A percentile compares a stretch with the other conserved stretches of the same genome.
These are phyloP conservation scores for Trichoderma arundinaceum DNA, from an alignment of 2,329 filamentous ascomycete genomes.

Conservation along the genomic window DNA sequence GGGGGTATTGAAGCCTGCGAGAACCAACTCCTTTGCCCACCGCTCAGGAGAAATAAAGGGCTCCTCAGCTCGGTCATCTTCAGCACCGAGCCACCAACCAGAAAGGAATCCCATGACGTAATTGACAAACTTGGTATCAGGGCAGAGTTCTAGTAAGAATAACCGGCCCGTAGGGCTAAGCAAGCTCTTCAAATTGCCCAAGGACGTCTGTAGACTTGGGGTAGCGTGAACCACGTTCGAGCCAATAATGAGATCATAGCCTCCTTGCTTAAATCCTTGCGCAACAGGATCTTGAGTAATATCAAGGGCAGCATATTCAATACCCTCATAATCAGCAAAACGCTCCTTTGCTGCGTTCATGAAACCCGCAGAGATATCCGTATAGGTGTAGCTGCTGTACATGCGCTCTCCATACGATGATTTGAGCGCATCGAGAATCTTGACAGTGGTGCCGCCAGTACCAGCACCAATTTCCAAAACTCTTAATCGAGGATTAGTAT, in stretches of 20 bases:
- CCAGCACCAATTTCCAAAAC: slow-evolving; percentile 52
- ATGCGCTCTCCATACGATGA: slow-evolving; percentile 32
- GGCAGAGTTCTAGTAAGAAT: slow-evolving; percentile 39
- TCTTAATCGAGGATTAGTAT: slow-evolving; percentile 29
- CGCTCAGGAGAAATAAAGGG: slow-evolving; percentile 38
- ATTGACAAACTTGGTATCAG: slow-evolving; percentile 33
- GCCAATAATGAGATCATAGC: slow-evolving; percentile 21
- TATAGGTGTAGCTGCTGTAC: slow-evolving; percentile 42
- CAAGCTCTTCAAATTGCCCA: slow-evolving; percentile 35
- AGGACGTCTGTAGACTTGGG: slow-evolving; percentile 36
- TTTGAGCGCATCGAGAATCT: slow-evolving; percentile 40
- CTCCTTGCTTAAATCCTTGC: slow-evolving; percentile 1
- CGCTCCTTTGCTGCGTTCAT: slow-evolving; percentile 40
- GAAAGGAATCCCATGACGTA: slow-evolving; percentile 40
- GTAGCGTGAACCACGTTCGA: slow-evolving; percentile 42
- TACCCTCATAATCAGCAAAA: slow-evolving; percentile 33
- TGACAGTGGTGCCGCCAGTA: slow-evolving; percentile 45
- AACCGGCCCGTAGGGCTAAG: slow-evolving; percentile 43
- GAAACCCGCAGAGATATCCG: slow-evolving; percentile 42
- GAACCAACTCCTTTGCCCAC: slow-evolving; percentile 40
- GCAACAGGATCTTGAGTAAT: not conserved
- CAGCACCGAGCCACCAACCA: slow-evolving; percentile 46
- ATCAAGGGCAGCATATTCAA: slow-evolving; percentile 33
- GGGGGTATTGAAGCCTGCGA: slow-evolving; percentile 36
- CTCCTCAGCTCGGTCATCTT: slow-evolving; percentile 38